Evolutionary conservation across 2,329 filamentous ascomycete species (phyloP).

Genomic region (Pseudogymnoascus sp.): DNA sequence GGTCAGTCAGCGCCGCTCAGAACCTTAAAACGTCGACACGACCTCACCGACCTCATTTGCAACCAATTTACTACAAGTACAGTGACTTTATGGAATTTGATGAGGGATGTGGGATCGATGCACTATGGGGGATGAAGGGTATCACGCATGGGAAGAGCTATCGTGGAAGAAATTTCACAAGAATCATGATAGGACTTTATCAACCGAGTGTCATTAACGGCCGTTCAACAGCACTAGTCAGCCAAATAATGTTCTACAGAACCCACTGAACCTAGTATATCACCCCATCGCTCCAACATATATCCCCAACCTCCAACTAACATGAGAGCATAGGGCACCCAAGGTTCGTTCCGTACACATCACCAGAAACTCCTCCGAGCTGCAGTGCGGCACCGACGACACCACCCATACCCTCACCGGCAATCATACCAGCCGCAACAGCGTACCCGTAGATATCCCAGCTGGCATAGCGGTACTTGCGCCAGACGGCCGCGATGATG

Average conservation of each 20-base stretch:
- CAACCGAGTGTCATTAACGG: neutral
- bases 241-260: neutral
- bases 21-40: neutral
- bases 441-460: slow-evolving; percentile 55
- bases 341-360: slow-evolving; percentile 27
- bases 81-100: neutral
- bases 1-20: neutral
- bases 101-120: neutral
- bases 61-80: neutral
- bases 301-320: neutral
- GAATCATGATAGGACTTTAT: neutral
- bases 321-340: slow-evolving; percentile 25
- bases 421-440: slow-evolving; percentile 53
- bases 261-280: neutral
- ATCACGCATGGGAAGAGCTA: neutral
- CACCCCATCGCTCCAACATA: neutral
- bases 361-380: slow-evolving; percentile 29
- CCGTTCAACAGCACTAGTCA: neutral
- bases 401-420: slow-evolving; percentile 56
- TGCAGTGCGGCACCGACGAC: slow-evolving; percentile 47
- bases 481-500: slow-evolving; percentile 45
- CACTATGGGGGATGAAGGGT: neutral
- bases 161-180: neutral
- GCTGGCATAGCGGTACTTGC: slow-evolving; percentile 41
- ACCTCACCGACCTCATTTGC: neutral